phyloP scores from a whole-genome alignment of 2,329 filamentous ascomycete genomes.

The Teratosphaeria pseudoeucalypti region DNA sequence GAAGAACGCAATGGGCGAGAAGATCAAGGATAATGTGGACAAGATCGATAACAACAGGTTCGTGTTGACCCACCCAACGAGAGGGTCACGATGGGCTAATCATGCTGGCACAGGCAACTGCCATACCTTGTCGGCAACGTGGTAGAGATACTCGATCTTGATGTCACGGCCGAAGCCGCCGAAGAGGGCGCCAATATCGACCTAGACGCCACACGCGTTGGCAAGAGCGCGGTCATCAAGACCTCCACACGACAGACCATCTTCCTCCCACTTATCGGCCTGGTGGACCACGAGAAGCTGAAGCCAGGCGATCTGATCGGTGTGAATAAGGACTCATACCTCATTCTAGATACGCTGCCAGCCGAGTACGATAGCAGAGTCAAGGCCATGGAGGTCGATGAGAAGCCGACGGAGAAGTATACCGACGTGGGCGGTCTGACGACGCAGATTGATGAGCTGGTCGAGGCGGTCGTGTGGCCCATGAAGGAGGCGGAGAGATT shows the following conservation, averaged over 20 bases:
- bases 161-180: slow-evolving; percentile 87
- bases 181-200: slow-evolving; percentile 99
- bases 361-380: slow-evolving; percentile 98
- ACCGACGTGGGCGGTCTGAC: slow-evolving; percentile 93
- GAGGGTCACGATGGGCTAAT: slow-evolving; percentile 21
- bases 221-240: slow-evolving; percentile 98
- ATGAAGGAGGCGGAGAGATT: slow-evolving; percentile 99
- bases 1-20: slow-evolving; percentile 91
- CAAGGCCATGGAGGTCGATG: slow-evolving; percentile 99
- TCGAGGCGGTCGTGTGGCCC: slow-evolving; percentile 97
- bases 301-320: slow-evolving; percentile 95
- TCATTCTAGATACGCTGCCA: slow-evolving; percentile 90
- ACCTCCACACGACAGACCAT: slow-evolving; percentile 97
- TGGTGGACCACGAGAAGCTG: slow-evolving; percentile 88
- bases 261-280: slow-evolving; percentile 90
- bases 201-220: slow-evolving; percentile 87
- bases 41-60: slow-evolving; percentile 99
- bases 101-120: slow-evolving; percentile 58
- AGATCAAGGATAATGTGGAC: slow-evolving; percentile 97
- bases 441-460: slow-evolving; percentile 98
- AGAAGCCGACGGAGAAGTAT: slow-evolving; percentile 99
- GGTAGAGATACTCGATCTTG: slow-evolving; percentile 90
- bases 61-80: background rate
- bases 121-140: slow-evolving; percentile 98
- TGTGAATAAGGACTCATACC: slow-evolving; percentile 98